A percentile compares a stretch with the other conserved stretches of the same genome.
phyloP scores from a whole-genome alignment of 202 grass and related monocot species.

The Saccharum hybrid region DNA sequence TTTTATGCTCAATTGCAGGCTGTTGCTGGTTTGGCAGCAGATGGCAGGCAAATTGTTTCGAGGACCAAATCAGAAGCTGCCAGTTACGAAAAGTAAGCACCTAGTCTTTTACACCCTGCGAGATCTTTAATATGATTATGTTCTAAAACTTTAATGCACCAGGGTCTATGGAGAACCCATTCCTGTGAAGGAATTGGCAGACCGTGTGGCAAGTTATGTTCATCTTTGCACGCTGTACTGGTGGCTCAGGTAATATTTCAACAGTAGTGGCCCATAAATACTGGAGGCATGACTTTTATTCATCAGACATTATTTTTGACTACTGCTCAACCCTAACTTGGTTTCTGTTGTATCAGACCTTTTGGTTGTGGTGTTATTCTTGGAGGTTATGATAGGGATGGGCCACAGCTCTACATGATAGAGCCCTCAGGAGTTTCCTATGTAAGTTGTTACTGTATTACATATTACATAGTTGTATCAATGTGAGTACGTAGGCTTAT shows the following conservation, averaged over 20 bases:
- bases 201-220: constrained; percentile 82
- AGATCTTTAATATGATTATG: constrained; percentile 15
- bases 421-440: constrained; percentile 80
- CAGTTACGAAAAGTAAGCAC: constrained; percentile 41
- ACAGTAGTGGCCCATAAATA: too few relatives aligned
- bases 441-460: constrained; percentile 51
- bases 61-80: constrained; percentile 77
- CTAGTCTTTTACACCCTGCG: neutral
- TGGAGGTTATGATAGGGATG: constrained; percentile 96
- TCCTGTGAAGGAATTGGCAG: constrained; percentile 83
- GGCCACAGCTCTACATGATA: constrained; percentile 84
- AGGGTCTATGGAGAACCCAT: constrained; percentile 86
- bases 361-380: constrained; percentile 88
- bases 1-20: too few relatives aligned
- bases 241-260: constrained; percentile 70
- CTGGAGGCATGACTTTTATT: too few relatives aligned
- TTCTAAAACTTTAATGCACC: constrained; percentile 39
- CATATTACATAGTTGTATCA: neutral
- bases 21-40: constrained; percentile 68
- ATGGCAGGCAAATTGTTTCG: constrained; percentile 87
- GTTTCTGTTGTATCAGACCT: constrained; percentile 50
- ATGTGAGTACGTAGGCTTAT: neutral
- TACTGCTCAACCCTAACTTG: neutral
- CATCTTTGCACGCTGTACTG: constrained; percentile 92
- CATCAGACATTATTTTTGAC: neutral